Conservation (phyloP, 768 basidiomycete species). For the Sarcomyxa edulis region DNA sequence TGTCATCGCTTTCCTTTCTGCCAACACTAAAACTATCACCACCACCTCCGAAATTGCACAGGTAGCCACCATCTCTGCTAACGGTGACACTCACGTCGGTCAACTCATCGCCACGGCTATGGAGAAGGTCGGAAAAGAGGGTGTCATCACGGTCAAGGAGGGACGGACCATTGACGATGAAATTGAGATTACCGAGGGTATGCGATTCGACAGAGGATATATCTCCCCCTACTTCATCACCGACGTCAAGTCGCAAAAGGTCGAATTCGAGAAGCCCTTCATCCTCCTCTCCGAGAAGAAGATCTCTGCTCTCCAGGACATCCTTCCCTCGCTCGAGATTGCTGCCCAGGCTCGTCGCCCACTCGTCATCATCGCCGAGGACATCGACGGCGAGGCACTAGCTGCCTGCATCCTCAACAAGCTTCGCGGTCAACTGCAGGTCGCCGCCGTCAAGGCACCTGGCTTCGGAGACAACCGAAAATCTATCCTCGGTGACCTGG, state of each 20-base stretch:
- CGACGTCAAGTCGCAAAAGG: conserved; percentile 93
- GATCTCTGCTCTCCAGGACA: conserved; percentile 91
- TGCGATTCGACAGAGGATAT: conserved; percentile 99
- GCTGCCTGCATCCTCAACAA: conserved; percentile 99
- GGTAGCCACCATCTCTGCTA: conserved; percentile 93
- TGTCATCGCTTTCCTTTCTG: conserved; percentile 85
- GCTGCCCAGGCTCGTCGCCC: conserved; percentile 82
- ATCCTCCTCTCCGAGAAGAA: conserved; percentile 97
- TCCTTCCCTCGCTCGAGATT: conserved; percentile 85
- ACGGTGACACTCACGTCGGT: conserved; percentile 82
- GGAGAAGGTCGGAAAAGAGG: conserved; percentile 99
- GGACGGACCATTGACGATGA: conserved; percentile 97
- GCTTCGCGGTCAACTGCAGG: conserved; percentile 94
- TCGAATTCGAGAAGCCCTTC: conserved; percentile 95
- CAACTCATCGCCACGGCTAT: conserved; percentile 96
- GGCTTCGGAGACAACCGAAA: conserved; percentile 99
- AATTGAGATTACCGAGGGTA: conserved; percentile 99
- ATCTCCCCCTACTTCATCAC: conserved; percentile 99
- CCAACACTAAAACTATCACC: conserved; percentile 90
- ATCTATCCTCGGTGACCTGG: conserved; percentile 93
- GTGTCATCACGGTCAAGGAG: conserved; percentile 99
- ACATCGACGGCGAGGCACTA: conserved; percentile 95
- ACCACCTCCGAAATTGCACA: conserved; percentile 98
- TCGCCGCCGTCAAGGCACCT: conserved; percentile 93
- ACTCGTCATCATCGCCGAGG: conserved; percentile 94